Percentiles rank a stretch among this genome's conserved stretches.
phyloP scores from a whole-genome alignment of 2,329 filamentous ascomycete species.

The Trichothecium roseum region DNA sequence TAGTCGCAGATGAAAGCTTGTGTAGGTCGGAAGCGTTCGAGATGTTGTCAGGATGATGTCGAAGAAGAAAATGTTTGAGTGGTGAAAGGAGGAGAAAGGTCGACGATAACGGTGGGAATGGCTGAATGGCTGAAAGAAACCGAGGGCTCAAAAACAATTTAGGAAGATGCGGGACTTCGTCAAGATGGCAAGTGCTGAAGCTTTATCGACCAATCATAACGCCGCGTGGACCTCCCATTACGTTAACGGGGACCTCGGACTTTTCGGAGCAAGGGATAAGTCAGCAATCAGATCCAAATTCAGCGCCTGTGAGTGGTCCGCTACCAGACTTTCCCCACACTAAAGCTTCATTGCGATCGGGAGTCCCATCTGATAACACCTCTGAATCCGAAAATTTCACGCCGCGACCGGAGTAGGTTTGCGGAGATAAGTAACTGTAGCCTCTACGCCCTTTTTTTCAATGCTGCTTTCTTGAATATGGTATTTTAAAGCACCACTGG shows the following conservation, averaged over 20 bases:
- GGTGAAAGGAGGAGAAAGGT: too few relatives aligned
- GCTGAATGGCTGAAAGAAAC: too few relatives aligned
- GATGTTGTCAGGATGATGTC: too few relatives aligned
- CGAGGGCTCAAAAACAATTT: too few relatives aligned
- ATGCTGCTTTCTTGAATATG: too few relatives aligned
- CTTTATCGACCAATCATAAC: conserved; percentile 16
- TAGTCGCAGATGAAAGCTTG: background rate
- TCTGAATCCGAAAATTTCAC: background rate
- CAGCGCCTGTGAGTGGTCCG: too few relatives aligned
- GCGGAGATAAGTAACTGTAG: background rate
- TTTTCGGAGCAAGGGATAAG: conserved; percentile 4
- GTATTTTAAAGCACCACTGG: too few relatives aligned
- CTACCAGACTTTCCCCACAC: too few relatives aligned
- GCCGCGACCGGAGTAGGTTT: background rate
- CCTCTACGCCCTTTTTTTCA: background rate
- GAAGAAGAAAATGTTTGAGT: too few relatives aligned
- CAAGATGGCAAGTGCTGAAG: background rate
- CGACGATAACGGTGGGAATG: too few relatives aligned
- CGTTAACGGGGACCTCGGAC: conserved; percentile 5
- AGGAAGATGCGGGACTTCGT: conserved; percentile 2
- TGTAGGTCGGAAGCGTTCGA: background rate
- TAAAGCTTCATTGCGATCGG: background rate
- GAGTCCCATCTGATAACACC: conserved; percentile 4
- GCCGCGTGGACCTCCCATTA: conserved; percentile 8
- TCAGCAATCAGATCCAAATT: background rate